Evolutionary conservation across 257 asterid species (phyloP), one percentile per base, ranked within the genome.

Genomic region (Solanum chmielewskii): DNA sequence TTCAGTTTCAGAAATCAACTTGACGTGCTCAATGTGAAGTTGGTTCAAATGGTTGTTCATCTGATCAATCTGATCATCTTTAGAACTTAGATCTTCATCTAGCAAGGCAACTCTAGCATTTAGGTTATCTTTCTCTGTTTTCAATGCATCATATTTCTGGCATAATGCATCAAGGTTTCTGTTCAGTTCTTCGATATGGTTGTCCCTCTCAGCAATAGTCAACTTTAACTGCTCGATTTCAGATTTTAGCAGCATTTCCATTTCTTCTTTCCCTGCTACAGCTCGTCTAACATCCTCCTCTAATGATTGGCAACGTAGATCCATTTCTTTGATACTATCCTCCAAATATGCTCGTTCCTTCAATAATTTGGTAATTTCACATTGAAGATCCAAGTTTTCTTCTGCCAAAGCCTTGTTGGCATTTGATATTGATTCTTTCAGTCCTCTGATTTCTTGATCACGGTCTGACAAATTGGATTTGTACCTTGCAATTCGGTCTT

Each of bases 381-480:
- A 91, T 89, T 91, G 92, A 73, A 97, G 95, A 88, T 86, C 91
- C 84, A 92, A 88, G 80, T 95, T 97, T 85, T 97, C 98, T 90
- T 97, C 98, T 0, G 97, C 89, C 64, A 94, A 92, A 89, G 90
- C 91, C 95, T 93, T 92, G 92, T 97, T 97, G 71, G 98, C 97
- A n/a, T 94, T 93, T 25, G 93, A 89, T 59, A 97, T 86, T 2
- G 95, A 85, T 88, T 95, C 99, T 90, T 90, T 94, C 89, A 97
- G 83, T 41, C 90, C 94, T 88, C 97, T 86, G 85, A 97, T 97
- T 88, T 95, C 98, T 89, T 94, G 97, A 74, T 95, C 98, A 27
- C 98, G 97, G 60, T 94, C 97, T 1, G 98, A 89, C 27, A 97
- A 91, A 90, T 89, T 95, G 35, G 89, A 84, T 86, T 97, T 93